Evolutionary conservation across 495 filamentous ascomycete species (phyloP), one percentile per base, ranked within the genome.

Genomic region (Talaromyces thailandensis): DNA sequence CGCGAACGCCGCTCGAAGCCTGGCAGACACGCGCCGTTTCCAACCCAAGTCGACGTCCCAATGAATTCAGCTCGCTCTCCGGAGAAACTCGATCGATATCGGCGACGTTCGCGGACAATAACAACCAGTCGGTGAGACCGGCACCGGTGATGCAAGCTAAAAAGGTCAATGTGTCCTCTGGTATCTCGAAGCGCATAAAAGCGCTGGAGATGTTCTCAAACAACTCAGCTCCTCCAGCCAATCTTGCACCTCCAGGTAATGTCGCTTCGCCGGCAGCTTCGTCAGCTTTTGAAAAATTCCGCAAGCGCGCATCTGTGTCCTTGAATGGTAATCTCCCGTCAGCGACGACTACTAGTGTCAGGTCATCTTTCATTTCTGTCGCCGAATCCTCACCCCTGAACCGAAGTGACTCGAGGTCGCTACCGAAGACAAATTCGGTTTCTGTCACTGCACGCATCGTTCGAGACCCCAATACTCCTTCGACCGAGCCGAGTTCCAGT

Each of bases 151-250:
- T 78, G 25, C 68, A 84, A 59, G 82, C 86, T 1, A 92, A 89
- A 76, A 91, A 88, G 70, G 81, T 85, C 71, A 93, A 91, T 68
- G 82, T 96, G 21, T 93, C 91, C 2, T 89, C 88, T 26, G 91
- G 90, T 43, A 96, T 96, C 66, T 93, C 91, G 7, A 88, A 90
- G 70, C 86, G 92, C 58, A 96, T 96, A 68, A 91, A 94, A 68
- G 90, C 91, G 14, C 78, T 96, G 51, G 88, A 93, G 68, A 87
- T 87, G 64, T 76, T 91, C n/a, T 87, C 86, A 1, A 79, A 73
- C 48, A 75, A 24, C 56, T 80, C 71, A 0, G 67, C 45, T 28
- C 68, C 56, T 6, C 64, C 64, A 23, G 35, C 71, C 16, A 60
- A 62, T 25, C 68, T 60, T 16, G 69, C 72, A 25, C 60, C 71